Evolutionary conservation across 352 stramenopile species (phyloP), one percentile per base, ranked within the genome.

Genomic region (Phytophthora pseudosyringae): DNA sequence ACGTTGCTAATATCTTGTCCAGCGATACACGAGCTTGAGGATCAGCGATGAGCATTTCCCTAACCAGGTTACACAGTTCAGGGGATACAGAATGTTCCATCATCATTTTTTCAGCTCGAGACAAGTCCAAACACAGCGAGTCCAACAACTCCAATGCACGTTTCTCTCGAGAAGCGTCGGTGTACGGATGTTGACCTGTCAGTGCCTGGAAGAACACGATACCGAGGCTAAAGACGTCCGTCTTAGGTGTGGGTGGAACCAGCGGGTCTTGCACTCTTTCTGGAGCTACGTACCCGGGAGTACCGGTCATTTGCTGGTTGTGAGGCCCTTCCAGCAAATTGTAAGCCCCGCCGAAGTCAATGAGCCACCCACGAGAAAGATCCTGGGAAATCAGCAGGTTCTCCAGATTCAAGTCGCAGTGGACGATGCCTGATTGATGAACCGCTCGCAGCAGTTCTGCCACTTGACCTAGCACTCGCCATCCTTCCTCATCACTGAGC

Each of bases 331-430:
- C 55, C 35, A 71, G 25, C 44, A 70, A 16, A 28, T 88, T 74
- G 38, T 69, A 86, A 11, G 80, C 83, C 29, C 75, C 79, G 12
- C 73, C 80, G 67, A 91, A 90, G 64, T 91, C 83, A 39, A 91
- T 89, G 41, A 90, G 33, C 15, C 64, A 71, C 9, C 59, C 68
- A n/a, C 67, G 47, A 16, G 45, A 51, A n/a, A 73, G 44, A 51
- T 81, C 67, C 4, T 39, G 28, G 1, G 63, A 69, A 36, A 89
- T 41, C 8, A 98, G 64, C 39, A 98, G 92, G 74, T 98, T 98
- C 68, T 99, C 97, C 31, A 98, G 97, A 76, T 99, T 99, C 32
- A 99, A 71, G 67, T 99, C 97, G 69, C 95, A 99, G 80, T 99
- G 97, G 16, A 99, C 81, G 18, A 99, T 75, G 10, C 88, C 93